A percentile compares a stretch with the other conserved stretches of the same genome.
Conservation (phyloP, 495 filamentous ascomycete species). For the Talaromyces nanjingensis region DNA sequence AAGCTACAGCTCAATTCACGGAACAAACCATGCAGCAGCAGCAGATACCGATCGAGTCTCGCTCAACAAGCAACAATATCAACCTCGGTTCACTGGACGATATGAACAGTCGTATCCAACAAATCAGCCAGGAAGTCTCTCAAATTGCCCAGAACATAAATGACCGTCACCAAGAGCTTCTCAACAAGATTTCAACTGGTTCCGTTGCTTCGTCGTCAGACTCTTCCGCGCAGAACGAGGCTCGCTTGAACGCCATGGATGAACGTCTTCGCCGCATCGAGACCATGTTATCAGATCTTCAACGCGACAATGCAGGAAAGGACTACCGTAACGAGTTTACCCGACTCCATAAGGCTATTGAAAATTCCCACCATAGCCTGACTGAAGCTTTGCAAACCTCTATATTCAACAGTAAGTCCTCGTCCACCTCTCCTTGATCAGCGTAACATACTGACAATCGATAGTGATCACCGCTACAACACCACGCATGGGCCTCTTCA, state of each 20-base stretch:
- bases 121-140: conserved; percentile 62
- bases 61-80: conserved; percentile 21
- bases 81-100: conserved; percentile 40
- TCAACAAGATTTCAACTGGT: conserved; percentile 16
- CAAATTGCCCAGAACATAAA: conserved; percentile 34
- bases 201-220: background rate
- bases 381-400: conserved; percentile 42
- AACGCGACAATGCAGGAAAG: conserved; percentile 62
- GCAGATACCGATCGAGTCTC: conserved; percentile 20
- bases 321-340: conserved; percentile 66
- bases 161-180: conserved; percentile 51
- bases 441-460: conserved; percentile 10
- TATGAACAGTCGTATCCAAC: conserved; percentile 72
- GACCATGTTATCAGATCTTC: conserved; percentile 41
- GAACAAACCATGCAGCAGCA: conserved; percentile 26
- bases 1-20: conserved; percentile 14
- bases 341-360: conserved; percentile 64
- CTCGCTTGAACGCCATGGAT: conserved; percentile 49
- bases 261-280: conserved; percentile 53
- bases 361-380: conserved; percentile 63
- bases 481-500: conserved; percentile 64
- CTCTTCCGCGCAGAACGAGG: conserved; percentile 35
- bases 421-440: background rate
- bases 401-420: conserved; percentile 26
- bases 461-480: conserved; percentile 51